Base-by-base conservation (phyloP, 306 rosid genomes). In the Begonia masoniana region DNA sequence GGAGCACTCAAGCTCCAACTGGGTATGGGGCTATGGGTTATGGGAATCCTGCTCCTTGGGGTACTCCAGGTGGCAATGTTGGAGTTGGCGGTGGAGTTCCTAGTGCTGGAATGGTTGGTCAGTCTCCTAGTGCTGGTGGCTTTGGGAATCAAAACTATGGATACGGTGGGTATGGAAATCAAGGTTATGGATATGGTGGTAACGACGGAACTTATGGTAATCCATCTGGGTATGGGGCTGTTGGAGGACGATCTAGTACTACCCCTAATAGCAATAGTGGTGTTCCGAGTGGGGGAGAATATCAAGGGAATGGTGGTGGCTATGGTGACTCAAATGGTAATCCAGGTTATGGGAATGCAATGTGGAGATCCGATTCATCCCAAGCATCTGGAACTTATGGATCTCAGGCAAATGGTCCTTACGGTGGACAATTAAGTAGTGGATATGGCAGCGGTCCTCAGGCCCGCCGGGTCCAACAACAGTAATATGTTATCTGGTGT, bases 21-120 rank as follows among this genome's bases (percentile, higher is more conserved):
- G 93, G 95, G 65, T 92, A 92, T 79, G 99, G 95, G 49, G 80
- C 94, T 62, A 82, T 92, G 87, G 93, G 99, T 15, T 92, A 87
- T 60, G 95, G 99, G 52, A 81, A 52, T 64, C 56, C 99, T 58
- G 77, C 83, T 70, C 69, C 96, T 24, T 92, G 99, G 99, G 93
- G 83, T 66, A 79, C 82, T 65, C 61, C 75, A 45, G 55, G 81
- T 60, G 84, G 77, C 5, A 85, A 83, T 58, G 70, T 84, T 68
- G 93, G 80, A 56, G 66, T 94, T 60, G 88, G 81, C 15, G 60
- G 74, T 15, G 83, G 84, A 7, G 96, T 86, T 10, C 75, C 75
- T 36, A 85, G 88, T 64, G 70, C 96, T 43, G 93, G 78, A 50
- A 66, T 89, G 66, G 67, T 95, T 14, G 96, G 95, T 68, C 96